Base-by-base conservation (phyloP, 495 filamentous ascomycete genomes). In the Neurospora terricola region DNA sequence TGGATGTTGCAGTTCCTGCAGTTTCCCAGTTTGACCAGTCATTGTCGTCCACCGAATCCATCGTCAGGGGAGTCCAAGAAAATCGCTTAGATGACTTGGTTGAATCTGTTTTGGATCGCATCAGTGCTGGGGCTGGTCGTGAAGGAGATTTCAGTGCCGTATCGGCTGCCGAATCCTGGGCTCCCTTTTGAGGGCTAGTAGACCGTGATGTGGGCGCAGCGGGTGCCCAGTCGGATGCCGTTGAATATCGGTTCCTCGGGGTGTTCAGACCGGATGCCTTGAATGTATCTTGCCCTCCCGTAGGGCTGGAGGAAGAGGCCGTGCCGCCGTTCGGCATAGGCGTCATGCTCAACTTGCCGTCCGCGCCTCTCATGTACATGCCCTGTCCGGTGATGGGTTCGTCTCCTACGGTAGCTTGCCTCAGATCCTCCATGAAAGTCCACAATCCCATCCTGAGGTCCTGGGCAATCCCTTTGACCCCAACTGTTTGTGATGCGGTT, bases 381-480 rank as follows among this genome's bases (percentile, higher is more conserved):
- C 82, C 83, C 21, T 84, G 86, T 45, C 87, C 90, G 71, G 85
- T 89, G 72, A 93, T 89, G 12, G 88, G 92, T 81, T 98, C 96
- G 38, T 98, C 96, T 45, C 95, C 96, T 14, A 98, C 93, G 3
- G 96, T 97, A 16, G 93, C 96, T 82, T 99, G 96, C 75, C 94
- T 87, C 36, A 99, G 87, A 81, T 98, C 96, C 78, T 98, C 96
- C 74, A 98, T 87, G 80, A 98, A 99, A 16, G 93, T 97, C 93
- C 93, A 96, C n/a, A 98, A 83, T 0, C 96, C 96, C 48, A 94
- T 89, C 74, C 90, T 90, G 77, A 99, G 88, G 80, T 97, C 96
- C 10, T 91, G 92, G 3, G 96, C 95, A 80, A 98, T 92, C 79
- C 97, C 93, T 78, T 94, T 94, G 68, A 88, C 83, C 18, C 79